phyloP scores from a whole-genome alignment of 306 rosid species.

The Inga oerstediana region DNA sequence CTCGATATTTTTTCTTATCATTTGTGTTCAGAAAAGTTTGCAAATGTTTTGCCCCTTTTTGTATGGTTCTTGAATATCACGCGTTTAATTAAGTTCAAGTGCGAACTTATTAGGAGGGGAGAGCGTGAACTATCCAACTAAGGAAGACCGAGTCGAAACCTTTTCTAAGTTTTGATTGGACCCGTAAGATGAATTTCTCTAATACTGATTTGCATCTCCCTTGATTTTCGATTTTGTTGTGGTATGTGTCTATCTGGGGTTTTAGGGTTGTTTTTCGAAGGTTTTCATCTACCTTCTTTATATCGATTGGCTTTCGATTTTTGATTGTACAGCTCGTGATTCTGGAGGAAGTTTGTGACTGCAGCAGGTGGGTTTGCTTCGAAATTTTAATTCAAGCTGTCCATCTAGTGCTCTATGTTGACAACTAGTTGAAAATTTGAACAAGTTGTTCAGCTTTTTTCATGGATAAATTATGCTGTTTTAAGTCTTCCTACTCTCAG shows the following conservation, averaged over 20 bases:
- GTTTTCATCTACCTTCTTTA: slow-evolving; percentile 15
- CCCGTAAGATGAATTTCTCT: slow-evolving; percentile 49
- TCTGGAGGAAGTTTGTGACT: slow-evolving; percentile 36
- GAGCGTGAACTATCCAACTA: slow-evolving; percentile 32
- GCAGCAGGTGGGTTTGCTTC: slow-evolving; percentile 48
- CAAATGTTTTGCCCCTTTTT: slow-evolving; percentile 38
- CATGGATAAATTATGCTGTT: slow-evolving; percentile 83
- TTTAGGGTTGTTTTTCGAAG: slow-evolving; percentile 41
- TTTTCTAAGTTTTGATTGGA: slow-evolving; percentile 44
- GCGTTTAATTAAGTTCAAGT: slow-evolving; percentile 30
- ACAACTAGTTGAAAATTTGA: slow-evolving; percentile 42
- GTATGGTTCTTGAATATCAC: slow-evolving; percentile 32
- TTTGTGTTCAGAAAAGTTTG: slow-evolving; percentile 3
- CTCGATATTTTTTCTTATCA: slow-evolving; percentile 25
- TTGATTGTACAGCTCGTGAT: slow-evolving; percentile 43
- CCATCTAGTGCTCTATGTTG: slow-evolving; percentile 47
- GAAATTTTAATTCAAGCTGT: slow-evolving; percentile 48
- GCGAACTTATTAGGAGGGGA: slow-evolving; percentile 24
- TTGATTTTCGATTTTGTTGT: slow-evolving; percentile 18
- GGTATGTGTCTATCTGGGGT: slow-evolving; percentile 32
- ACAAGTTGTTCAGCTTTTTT: slow-evolving; percentile 34
- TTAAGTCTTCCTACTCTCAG: slow-evolving; percentile 69
- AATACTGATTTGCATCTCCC: slow-evolving; percentile 14
- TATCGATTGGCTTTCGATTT: slow-evolving; percentile 37
- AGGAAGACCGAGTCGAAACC: slow-evolving; percentile 27